Percentiles rank a stretch among this genome's conserved stretches.
Evolutionary conservation across 768 basidiomycete species (phyloP).

Genomic region (Phanerochaete carnosa): DNA sequence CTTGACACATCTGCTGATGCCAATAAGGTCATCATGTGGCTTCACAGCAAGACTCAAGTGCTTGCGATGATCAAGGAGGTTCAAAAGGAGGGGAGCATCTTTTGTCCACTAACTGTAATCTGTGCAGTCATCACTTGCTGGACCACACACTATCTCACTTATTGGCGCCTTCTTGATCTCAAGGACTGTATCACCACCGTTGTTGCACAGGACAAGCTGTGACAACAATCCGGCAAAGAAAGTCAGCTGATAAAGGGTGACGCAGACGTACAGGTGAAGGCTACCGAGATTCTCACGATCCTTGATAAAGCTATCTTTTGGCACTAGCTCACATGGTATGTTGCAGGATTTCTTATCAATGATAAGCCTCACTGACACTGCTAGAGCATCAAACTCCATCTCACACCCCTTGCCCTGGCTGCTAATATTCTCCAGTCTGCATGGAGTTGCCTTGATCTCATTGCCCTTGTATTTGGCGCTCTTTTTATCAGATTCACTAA

Average conservation of each 20-base stretch:
- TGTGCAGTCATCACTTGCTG: constrained; percentile 33
- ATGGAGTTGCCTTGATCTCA: constrained; percentile 21
- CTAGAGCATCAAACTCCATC: constrained; percentile 18
- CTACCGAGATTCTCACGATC: constrained; percentile 24
- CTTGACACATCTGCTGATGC: constrained; percentile 22
- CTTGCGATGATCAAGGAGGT: constrained; percentile 27
- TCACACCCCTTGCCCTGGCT: constrained; percentile 27
- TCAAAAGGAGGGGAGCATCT: constrained; percentile 8
- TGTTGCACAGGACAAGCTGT: constrained; percentile 17
- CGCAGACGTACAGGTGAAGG: constrained; percentile 21
- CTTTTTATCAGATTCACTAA: constrained; percentile 12
- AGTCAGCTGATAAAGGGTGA: constrained; percentile 23
- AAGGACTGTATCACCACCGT: constrained; percentile 15
- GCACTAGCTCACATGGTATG: constrained; percentile 26
- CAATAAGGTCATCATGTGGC: constrained; percentile 35
- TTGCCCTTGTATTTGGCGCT: constrained; percentile 23
- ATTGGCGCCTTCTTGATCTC: constrained; percentile 28
- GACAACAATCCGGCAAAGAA: background rate
- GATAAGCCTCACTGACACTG: background rate
- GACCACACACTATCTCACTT: constrained; percentile 35
- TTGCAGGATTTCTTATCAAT: background rate
- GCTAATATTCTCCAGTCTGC: constrained; percentile 25
- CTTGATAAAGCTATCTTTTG: constrained; percentile 31
- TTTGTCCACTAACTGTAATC: constrained; percentile 23
- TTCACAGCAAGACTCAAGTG: constrained; percentile 31